phyloP scores from a whole-genome alignment of 139 green algal species.

The Edaphochlamys debaryana region DNA sequence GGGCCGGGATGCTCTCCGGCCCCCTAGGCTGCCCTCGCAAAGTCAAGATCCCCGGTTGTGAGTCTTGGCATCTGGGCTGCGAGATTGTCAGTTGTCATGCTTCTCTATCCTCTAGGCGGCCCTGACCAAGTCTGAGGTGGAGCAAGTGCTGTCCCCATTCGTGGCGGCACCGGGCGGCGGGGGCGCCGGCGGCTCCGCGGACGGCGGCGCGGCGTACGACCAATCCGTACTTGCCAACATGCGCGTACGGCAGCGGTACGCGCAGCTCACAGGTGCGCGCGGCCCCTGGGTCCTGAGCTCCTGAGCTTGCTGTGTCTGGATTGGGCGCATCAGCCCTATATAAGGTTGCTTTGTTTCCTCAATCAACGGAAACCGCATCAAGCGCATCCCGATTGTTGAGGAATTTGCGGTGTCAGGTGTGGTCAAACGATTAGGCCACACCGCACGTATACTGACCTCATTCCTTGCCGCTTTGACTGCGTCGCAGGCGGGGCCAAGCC shows the following conservation, averaged over 20 bases:
- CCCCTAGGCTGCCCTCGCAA: neutral
- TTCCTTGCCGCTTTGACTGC: neutral
- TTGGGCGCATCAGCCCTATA: too few relatives aligned
- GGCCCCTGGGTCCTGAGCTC: too few relatives aligned
- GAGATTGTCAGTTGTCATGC: neutral
- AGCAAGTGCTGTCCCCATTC: conserved; percentile 25
- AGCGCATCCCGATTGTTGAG: too few relatives aligned
- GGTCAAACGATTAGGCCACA: too few relatives aligned
- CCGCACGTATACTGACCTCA: too few relatives aligned
- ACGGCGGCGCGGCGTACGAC: conserved; percentile 7
- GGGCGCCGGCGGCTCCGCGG: neutral
- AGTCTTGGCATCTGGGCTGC: neutral
- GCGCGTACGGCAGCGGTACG: neutral
- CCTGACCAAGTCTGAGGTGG: neutral
- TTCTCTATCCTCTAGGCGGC: neutral
- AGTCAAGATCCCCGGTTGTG: too few relatives aligned
- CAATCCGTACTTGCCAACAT: conserved; percentile 41
- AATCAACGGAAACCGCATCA: too few relatives aligned
- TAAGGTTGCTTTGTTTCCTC: neutral
- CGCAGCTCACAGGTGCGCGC: neutral
- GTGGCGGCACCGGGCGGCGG: conserved; percentile 15
- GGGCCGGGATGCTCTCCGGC: neutral
- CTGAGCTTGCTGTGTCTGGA: neutral
- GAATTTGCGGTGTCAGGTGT: too few relatives aligned
- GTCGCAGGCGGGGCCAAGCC: neutral